Conservation (phyloP, 805 yeast species). For the Saturnispora dispora region DNA sequence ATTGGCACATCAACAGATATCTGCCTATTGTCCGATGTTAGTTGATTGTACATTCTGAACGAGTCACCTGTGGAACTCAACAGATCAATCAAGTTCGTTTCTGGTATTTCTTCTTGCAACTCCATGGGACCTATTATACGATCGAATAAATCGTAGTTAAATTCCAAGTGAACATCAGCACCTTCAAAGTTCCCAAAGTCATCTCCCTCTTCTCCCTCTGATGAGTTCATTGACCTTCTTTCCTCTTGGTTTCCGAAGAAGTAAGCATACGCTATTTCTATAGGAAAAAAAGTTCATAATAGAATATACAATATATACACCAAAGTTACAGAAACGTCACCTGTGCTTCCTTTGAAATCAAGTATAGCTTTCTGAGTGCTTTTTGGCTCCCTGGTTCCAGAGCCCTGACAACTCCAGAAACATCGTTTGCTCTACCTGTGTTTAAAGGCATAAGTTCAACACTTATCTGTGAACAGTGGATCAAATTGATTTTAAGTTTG, state of each 20-base stretch:
- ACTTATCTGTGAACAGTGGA: neutral
- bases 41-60: conserved; percentile 9
- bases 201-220: conserved; percentile 11
- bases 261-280: neutral
- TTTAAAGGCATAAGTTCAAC: neutral
- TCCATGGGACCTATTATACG: conserved; percentile 6
- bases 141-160: conserved; percentile 7
- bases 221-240: neutral
- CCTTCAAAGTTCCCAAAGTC: conserved; percentile 24
- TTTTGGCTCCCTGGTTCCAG: neutral
- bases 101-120: neutral
- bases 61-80: conserved; percentile 5
- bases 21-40: conserved; percentile 11
- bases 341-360: neutral
- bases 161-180: neutral
- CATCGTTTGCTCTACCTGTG: conserved; percentile 4
- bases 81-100: neutral
- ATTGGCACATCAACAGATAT: conserved; percentile 5
- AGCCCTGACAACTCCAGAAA: neutral
- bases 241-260: neutral
- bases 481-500: neutral
- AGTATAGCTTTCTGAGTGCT: neutral
- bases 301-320: neutral
- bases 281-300: neutral
- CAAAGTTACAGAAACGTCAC: neutral